A percentile compares a stretch with the other conserved stretches of the same genome.
Conservation (phyloP, 257 asterid genomes). For the Nicotiana benthamiana region DNA sequence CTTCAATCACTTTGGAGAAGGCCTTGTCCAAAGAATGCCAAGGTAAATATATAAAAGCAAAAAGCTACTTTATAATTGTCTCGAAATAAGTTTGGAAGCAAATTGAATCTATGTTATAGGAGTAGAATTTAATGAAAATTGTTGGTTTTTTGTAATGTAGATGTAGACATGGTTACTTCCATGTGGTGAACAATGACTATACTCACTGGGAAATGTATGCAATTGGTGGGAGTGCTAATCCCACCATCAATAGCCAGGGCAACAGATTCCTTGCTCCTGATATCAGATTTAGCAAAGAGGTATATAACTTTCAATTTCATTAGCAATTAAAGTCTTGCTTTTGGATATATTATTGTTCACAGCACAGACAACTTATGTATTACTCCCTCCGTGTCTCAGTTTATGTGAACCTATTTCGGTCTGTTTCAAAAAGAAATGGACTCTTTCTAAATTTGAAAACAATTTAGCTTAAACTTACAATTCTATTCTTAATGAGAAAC, state of each 20-base stretch:
- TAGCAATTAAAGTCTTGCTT: too few species aligned
- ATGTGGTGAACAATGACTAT: slow-evolving; percentile 89
- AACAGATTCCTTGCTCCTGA: slow-evolving; percentile 71
- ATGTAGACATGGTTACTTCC: slow-evolving; percentile 81
- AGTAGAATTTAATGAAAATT: background rate
- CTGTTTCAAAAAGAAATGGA: too few species aligned
- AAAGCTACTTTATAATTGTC: background rate
- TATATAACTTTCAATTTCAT: slow-evolving; percentile 11
- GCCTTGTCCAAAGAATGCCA: slow-evolving; percentile 63
- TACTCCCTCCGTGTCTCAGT: too few species aligned
- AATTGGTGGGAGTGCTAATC: slow-evolving; percentile 80
- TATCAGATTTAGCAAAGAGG: slow-evolving; percentile 53
- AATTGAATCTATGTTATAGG: background rate
- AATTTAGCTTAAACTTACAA: too few species aligned
- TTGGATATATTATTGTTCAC: too few species aligned
- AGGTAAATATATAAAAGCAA: slow-evolving; percentile 21
- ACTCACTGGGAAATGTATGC: slow-evolving; percentile 96
- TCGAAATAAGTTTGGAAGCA: too few species aligned
- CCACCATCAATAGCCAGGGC: slow-evolving; percentile 83
- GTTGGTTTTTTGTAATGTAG: slow-evolving; percentile 25
- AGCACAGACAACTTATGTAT: too few species aligned
- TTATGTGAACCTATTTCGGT: too few species aligned
- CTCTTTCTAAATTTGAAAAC: too few species aligned
- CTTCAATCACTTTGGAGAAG: slow-evolving; percentile 56
- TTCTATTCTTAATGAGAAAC: too few species aligned